These are phyloP conservation scores for Alnus glutinosa DNA, from an alignment of 306 rosid genomes.

Conservation along the genomic window DNA sequence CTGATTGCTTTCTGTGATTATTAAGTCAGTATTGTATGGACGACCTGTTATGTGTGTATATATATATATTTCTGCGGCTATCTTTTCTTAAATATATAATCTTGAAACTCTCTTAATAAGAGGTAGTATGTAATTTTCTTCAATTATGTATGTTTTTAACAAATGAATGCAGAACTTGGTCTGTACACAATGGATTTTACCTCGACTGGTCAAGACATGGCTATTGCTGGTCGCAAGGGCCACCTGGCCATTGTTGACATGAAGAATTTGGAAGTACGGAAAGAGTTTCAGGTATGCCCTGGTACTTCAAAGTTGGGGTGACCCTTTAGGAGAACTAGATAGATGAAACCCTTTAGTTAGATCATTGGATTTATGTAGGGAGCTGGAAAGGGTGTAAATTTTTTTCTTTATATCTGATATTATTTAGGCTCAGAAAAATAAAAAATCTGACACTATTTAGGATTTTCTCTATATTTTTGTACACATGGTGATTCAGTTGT, in stretches of 20 bases:
- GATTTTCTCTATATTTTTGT: no score
- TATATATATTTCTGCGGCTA: no score
- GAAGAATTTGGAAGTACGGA: slow-evolving; percentile 55
- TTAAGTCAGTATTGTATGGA: background rate
- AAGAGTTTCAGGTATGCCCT: slow-evolving; percentile 78
- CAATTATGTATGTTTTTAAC: background rate
- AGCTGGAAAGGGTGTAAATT: background rate
- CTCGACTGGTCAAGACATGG: slow-evolving; percentile 76
- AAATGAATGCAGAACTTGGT: slow-evolving; percentile 64
- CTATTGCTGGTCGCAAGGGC: slow-evolving; percentile 78
- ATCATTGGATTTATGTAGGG: background rate
- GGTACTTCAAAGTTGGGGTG: slow-evolving; percentile 1
- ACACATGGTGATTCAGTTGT: background rate
- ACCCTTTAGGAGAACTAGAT: background rate
- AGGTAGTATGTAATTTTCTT: background rate
- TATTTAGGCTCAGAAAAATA: no score
- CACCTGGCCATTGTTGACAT: slow-evolving; percentile 81
- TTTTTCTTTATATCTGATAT: background rate
- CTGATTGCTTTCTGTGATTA: slow-evolving; percentile 17
- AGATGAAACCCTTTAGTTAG: background rate
- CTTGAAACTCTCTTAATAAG: no score
- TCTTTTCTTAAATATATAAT: no score
- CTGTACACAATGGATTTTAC: slow-evolving; percentile 81
- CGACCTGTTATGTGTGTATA: no score
- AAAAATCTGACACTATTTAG: background rate